Conservation (phyloP, 192 early-diverging fungal genomes). For the Linnemannia elongata region DNA sequence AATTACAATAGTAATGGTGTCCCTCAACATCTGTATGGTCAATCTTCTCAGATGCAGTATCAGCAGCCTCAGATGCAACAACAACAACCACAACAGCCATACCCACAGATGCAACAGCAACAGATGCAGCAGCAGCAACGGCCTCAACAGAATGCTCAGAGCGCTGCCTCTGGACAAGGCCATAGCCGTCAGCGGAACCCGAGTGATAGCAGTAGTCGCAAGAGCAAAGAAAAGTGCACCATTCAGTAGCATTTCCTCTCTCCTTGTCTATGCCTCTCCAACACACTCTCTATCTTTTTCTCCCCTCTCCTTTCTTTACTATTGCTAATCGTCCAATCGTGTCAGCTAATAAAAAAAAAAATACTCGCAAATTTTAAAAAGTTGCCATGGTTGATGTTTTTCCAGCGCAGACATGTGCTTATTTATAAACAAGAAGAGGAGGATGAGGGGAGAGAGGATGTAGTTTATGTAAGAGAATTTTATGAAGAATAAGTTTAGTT, state of each 20-base stretch:
- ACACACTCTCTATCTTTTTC: background rate
- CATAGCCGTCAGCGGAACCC: conserved; percentile 26
- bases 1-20: background rate
- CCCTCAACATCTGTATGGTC: background rate
- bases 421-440: conserved; percentile 2
- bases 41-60: background rate
- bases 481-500: background rate
- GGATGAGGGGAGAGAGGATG: background rate
- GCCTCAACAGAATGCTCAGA: background rate
- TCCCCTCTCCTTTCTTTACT: background rate
- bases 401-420: background rate
- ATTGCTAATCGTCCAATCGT: background rate
- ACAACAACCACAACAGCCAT: background rate
- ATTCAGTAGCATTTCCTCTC: conserved; percentile 14
- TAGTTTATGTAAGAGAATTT: background rate
- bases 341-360: background rate
- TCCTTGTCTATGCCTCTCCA: background rate
- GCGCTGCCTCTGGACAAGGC: background rate
- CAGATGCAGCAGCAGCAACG: background rate
- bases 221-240: conserved; percentile 46
- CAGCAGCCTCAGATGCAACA: background rate
- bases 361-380: background rate
- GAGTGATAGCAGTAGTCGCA: conserved; percentile 30
- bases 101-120: background rate
- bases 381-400: too few species aligned